Conservation (phyloP, 208 protist genomes). For the Strigomonas culicis region DNA sequence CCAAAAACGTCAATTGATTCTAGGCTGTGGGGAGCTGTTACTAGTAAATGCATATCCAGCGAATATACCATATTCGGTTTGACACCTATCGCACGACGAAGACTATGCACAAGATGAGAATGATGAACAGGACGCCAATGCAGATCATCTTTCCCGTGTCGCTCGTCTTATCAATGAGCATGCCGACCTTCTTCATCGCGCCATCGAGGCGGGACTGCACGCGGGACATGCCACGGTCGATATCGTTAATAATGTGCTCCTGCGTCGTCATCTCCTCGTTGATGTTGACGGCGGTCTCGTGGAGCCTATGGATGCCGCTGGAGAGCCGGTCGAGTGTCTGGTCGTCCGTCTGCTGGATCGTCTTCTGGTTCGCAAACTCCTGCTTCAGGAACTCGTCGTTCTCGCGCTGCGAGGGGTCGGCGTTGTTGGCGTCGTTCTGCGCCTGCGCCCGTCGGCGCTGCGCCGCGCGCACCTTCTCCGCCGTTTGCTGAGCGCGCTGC, state of each 20-base stretch:
- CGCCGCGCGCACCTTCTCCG: conserved; percentile 38
- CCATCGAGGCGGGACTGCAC: conserved; percentile 68
- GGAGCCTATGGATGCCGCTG: conserved; percentile 58
- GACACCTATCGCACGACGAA: conserved; percentile 40
- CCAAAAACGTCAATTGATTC: too few relatives aligned
- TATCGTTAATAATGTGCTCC: conserved; percentile 69
- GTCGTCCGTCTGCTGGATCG: conserved; percentile 62
- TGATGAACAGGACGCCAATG: conserved; percentile 67
- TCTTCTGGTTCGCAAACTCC: conserved; percentile 58
- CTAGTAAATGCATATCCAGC: too few relatives aligned
- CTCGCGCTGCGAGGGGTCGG: conserved; percentile 25
- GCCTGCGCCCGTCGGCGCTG: conserved; percentile 36
- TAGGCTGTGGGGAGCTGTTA: too few relatives aligned
- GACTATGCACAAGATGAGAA: conserved; percentile 64
- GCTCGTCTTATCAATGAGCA: conserved; percentile 73
- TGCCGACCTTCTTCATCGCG: conserved; percentile 68
- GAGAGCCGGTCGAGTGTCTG: conserved; percentile 64
- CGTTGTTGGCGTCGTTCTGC: conserved; percentile 19
- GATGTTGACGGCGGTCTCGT: conserved; percentile 68
- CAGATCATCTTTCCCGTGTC: conserved; percentile 76
- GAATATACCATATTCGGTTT: too few relatives aligned
- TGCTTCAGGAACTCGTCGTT: conserved; percentile 68
- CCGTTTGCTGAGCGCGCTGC: conserved; percentile 52
- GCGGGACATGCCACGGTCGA: conserved; percentile 68
- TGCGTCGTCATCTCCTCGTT: conserved; percentile 81